Evolutionary conservation across 495 filamentous ascomycete species (phyloP).

Genomic region (Trichoderma erinaceum): DNA sequence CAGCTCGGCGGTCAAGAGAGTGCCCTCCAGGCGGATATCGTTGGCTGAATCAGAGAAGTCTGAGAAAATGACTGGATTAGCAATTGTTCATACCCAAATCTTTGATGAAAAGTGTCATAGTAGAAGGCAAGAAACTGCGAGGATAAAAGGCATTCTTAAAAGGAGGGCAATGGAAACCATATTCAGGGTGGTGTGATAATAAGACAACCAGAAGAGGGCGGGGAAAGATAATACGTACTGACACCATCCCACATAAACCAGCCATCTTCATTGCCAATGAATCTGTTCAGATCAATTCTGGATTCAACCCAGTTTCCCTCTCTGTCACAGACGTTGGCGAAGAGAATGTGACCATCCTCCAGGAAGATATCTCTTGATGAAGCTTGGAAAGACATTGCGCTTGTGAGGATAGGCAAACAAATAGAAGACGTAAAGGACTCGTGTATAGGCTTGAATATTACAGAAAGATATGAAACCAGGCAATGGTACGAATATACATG

Average conservation of each 20-base stretch:
- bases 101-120: background rate
- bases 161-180: too few species aligned
- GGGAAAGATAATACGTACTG: background rate
- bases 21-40: background rate
- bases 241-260: constrained; percentile 4
- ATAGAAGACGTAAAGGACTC: too few species aligned
- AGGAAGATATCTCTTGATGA: background rate
- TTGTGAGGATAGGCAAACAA: background rate
- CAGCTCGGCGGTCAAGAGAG: background rate
- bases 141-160: background rate
- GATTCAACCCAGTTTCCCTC: background rate
- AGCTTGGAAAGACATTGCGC: background rate
- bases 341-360: background rate
- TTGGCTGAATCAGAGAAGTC: background rate
- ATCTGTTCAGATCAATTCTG: background rate
- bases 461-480: too few species aligned
- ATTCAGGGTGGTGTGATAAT: too few species aligned
- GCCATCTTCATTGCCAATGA: background rate
- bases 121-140: background rate
- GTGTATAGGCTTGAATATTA: too few species aligned
- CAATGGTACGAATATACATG: too few species aligned
- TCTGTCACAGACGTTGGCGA: background rate
- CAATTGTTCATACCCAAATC: background rate
- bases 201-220: background rate
- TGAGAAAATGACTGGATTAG: background rate